Evolutionary conservation across 2,329 filamentous ascomycete genomes (phyloP).

Genomic region (Akanthomyces muscarius): DNA sequence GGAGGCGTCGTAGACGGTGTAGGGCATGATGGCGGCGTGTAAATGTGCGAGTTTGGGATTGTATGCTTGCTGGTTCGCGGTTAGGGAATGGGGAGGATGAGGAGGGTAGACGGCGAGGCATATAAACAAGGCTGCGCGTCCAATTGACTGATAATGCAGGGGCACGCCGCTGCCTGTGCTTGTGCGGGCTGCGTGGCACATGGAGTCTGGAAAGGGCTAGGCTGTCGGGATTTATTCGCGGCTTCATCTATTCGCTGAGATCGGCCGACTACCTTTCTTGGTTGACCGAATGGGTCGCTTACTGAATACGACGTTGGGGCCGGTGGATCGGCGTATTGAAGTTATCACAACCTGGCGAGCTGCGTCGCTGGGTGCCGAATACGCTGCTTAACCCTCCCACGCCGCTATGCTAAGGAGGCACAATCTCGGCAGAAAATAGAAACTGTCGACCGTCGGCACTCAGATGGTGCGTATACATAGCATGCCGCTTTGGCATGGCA

Average conservation of each 20-base stretch:
- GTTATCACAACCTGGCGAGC: too few relatives aligned
- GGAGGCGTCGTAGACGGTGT: constrained; percentile 27
- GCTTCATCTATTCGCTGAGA: neutral
- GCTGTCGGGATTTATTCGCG: neutral
- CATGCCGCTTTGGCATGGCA: too few relatives aligned
- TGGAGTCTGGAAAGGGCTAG: neutral
- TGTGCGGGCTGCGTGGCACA: too few relatives aligned
- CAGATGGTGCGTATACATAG: too few relatives aligned
- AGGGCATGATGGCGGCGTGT: constrained; percentile 20
- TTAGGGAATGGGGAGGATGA: neutral
- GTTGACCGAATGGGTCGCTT: neutral
- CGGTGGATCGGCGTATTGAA: neutral
- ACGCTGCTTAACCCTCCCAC: too few relatives aligned
- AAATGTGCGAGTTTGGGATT: neutral
- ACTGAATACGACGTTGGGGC: neutral
- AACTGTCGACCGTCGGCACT: too few relatives aligned
- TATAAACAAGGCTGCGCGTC: neutral
- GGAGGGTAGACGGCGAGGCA: neutral
- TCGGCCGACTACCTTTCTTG: neutral
- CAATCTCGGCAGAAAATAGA: too few relatives aligned
- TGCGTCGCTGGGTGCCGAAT: too few relatives aligned
- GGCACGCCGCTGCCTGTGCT: too few relatives aligned
- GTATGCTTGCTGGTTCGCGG: neutral
- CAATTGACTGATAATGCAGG: neutral
- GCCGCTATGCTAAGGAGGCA: too few relatives aligned